Evolutionary conservation across 2,329 filamentous ascomycete species (phyloP).

Genomic region (Exophiala calicioides): DNA sequence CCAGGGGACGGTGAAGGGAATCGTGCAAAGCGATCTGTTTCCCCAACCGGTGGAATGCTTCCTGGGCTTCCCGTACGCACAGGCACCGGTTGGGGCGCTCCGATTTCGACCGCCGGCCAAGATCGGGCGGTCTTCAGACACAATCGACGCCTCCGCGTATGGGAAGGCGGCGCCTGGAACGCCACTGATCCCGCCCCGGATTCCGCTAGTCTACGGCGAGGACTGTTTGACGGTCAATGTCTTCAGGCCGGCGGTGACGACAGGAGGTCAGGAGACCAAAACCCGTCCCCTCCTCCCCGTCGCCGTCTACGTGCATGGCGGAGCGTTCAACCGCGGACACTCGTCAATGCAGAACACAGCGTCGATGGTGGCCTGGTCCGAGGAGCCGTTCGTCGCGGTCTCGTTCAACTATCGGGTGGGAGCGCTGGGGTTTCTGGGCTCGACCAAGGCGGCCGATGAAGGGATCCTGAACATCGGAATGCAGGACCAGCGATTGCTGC

Average conservation of each 20-base stretch:
- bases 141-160: slow-evolving; percentile 6
- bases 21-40: slow-evolving; percentile 10
- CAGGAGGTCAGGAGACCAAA: too few species aligned
- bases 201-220: slow-evolving; percentile 19
- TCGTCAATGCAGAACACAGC: slow-evolving; percentile 57
- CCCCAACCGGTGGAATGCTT: slow-evolving; percentile 18
- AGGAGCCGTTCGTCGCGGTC: slow-evolving; percentile 47
- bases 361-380: slow-evolving; percentile 56
- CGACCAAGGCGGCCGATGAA: slow-evolving; percentile 10
- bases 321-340: slow-evolving; percentile 21
- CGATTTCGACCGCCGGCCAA: slow-evolving; percentile 15
- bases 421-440: slow-evolving; percentile 44
- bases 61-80: slow-evolving; percentile 48
- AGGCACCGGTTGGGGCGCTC: slow-evolving; percentile 46
- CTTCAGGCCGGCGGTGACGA: slow-evolving; percentile 19
- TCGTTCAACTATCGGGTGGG: slow-evolving; percentile 48
- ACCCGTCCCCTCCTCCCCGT: slow-evolving; percentile 36
- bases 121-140: slow-evolving; percentile 1
- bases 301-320: slow-evolving; percentile 51
- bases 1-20: slow-evolving; percentile 7
- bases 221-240: slow-evolving; percentile 33
- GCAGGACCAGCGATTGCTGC: slow-evolving; percentile 42
- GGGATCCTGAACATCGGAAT: slow-evolving; percentile 44
- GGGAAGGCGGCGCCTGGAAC: slow-evolving; percentile 14
- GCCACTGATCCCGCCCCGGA: slow-evolving; percentile 12